A percentile compares a stretch with the other conserved stretches of the same genome.
Evolutionary conservation across 306 rosid species (phyloP).

Genomic region (Ormosia emarginata): DNA sequence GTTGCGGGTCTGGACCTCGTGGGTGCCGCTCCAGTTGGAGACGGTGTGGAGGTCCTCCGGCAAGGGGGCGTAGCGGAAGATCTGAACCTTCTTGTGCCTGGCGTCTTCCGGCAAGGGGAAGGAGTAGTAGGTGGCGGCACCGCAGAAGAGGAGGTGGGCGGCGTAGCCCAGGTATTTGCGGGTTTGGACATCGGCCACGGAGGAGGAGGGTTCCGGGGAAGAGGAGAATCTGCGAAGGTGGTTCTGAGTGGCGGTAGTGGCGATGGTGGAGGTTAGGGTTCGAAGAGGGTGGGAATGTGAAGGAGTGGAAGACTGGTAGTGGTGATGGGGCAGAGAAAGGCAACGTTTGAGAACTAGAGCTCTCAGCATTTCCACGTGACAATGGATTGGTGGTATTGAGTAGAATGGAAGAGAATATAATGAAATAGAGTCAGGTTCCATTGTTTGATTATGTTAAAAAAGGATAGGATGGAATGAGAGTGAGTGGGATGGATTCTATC

Average conservation of each 20-base stretch:
- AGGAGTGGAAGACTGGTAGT: constrained; percentile 6
- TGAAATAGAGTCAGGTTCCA: too few species aligned
- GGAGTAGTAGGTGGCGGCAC: constrained; percentile 85
- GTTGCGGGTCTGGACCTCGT: constrained; percentile 78
- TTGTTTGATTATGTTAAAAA: too few species aligned
- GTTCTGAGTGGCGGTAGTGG: constrained; percentile 6
- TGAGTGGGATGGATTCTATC: too few species aligned
- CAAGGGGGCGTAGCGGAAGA: constrained; percentile 90
- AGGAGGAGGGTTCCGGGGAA: constrained; percentile 33
- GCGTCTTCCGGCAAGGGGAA: constrained; percentile 77
- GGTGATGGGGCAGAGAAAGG: constrained; percentile 17
- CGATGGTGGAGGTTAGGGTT: background rate
- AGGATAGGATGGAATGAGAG: too few species aligned
- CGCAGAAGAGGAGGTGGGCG: constrained; percentile 72
- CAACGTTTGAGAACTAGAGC: constrained; percentile 46
- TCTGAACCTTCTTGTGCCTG: constrained; percentile 84
- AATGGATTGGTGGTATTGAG: too few species aligned
- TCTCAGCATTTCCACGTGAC: constrained; percentile 49
- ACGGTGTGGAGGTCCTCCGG: constrained; percentile 91
- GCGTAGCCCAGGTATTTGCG: constrained; percentile 82
- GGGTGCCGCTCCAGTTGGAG: constrained; percentile 98
- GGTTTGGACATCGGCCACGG: constrained; percentile 42
- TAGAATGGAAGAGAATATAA: too few species aligned
- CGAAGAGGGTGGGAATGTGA: constrained; percentile 23
- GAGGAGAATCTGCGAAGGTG: constrained; percentile 40